phyloP scores from a whole-genome alignment of 257 asterid genomes.

The Nicotiana noctiflora region DNA sequence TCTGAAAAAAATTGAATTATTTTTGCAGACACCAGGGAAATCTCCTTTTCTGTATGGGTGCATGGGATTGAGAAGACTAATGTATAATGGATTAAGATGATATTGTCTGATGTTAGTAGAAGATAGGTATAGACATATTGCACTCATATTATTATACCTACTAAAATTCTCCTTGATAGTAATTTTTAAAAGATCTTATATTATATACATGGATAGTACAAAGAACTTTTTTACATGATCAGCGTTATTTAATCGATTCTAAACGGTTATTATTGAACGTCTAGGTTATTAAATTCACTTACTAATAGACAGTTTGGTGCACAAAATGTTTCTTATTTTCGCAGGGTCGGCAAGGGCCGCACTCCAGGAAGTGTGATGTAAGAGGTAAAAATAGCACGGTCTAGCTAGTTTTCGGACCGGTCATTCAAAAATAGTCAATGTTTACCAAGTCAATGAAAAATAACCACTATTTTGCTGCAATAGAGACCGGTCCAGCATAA shows the following conservation, averaged over 20 bases:
- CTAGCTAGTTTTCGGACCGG: no score
- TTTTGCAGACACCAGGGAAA: not conserved
- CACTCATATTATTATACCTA: not conserved
- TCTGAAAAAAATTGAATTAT: conserved; percentile 13
- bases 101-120: not conserved
- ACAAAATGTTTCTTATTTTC: no score
- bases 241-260: not conserved
- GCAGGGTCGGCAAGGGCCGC: no score
- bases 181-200: not conserved
- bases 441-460: no score
- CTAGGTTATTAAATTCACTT: no score
- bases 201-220: not conserved
- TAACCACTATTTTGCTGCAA: no score
- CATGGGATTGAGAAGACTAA: not conserved
- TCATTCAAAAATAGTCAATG: no score
- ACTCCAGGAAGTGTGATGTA: no score
- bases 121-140: not conserved
- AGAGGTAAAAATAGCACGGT: no score
- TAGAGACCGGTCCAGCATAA: no score
- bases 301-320: no score
- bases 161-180: not conserved
- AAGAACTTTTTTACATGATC: not conserved
- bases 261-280: not conserved
- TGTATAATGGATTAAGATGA: not conserved
- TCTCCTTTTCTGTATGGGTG: not conserved